Evolutionary conservation across 345 rosid species (phyloP).

Genomic region (Eucalyptus sp.): DNA sequence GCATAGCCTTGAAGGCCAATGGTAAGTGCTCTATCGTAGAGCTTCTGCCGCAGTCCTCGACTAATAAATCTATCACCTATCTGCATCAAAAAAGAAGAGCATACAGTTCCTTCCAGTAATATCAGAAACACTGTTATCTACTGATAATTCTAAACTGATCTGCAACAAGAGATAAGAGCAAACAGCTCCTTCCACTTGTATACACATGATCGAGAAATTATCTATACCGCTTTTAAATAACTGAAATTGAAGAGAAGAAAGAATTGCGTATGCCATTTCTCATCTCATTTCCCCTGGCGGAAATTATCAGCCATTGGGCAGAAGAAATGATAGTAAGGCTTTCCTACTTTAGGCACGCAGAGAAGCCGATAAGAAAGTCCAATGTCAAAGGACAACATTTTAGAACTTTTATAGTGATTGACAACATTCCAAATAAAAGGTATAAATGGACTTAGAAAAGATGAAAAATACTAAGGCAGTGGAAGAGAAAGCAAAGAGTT

Average conservation of each 20-base stretch:
- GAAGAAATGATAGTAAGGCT: background rate
- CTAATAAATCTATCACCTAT: constrained; percentile 80
- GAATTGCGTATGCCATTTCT: background rate
- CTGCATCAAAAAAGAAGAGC: constrained; percentile 20
- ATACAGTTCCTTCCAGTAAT: background rate
- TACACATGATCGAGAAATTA: background rate
- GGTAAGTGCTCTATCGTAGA: constrained; percentile 77
- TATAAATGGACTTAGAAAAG: background rate
- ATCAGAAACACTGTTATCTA: background rate
- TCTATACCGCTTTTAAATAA: background rate
- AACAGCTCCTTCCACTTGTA: background rate
- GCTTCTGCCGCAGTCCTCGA: constrained; percentile 54
- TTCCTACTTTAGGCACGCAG: background rate
- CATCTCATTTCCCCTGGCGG: background rate
- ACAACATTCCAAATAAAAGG: background rate
- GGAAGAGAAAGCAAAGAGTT: background rate
- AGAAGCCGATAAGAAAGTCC: background rate
- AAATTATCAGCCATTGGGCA: background rate
- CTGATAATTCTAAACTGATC: background rate
- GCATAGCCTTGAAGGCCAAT: constrained; percentile 93
- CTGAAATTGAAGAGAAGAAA: background rate
- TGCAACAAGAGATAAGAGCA: background rate
- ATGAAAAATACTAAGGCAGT: background rate
- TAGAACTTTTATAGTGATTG: background rate
- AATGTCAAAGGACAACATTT: background rate